Evolutionary conservation across 2,329 filamentous ascomycete genomes (phyloP), one percentile per base, ranked within the genome.

Genomic region (Cercospora janseana): DNA sequence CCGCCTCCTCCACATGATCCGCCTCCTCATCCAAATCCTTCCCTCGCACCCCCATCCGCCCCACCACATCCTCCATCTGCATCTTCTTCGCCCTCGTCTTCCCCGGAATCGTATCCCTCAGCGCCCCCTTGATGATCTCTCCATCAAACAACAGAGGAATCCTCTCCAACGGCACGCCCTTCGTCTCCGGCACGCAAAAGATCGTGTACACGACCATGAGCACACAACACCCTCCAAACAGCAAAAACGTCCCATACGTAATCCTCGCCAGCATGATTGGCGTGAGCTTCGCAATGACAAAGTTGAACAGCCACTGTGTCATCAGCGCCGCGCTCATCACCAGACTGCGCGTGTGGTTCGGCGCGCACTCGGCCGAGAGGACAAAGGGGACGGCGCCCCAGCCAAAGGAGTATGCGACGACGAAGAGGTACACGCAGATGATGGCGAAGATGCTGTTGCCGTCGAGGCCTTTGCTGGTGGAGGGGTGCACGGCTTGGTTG

Each of bases 381-480:
- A 75, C 67, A 51, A 72, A 75, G 1, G 72, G 71, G 5, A 71
- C 71, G 1, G 72, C 72, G 4, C 72, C 72, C 72, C 72, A 75
- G 15, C 65, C 72, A 46, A 74, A 72, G 2, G 66, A 70, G 62
- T 73, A 75, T 58, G 74, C 74, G 7, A 74, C 70, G 6, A 74
- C 72, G 45, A 73, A 75, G 5, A 74, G 63, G 53, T 77, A 78
- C 4, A 79, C 72, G 62, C 76, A 78, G 44, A 78, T 70, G 63
- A 79, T 77, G 6, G 73, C 70, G 41, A 78, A 72, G 38, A 69
- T 70, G 50, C 63, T 85, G 8, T 85, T 82, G 0, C 80, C 72
- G 2, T 83, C 79, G 12, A 61, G 43, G 7, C 47, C 20, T 13
- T 40, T 13, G 9, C 58, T 55, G 16, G 50, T 18, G 0, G 83